Base-by-base conservation (phyloP, 164 flowering plant species). In the Macadamia integrifolia region DNA sequence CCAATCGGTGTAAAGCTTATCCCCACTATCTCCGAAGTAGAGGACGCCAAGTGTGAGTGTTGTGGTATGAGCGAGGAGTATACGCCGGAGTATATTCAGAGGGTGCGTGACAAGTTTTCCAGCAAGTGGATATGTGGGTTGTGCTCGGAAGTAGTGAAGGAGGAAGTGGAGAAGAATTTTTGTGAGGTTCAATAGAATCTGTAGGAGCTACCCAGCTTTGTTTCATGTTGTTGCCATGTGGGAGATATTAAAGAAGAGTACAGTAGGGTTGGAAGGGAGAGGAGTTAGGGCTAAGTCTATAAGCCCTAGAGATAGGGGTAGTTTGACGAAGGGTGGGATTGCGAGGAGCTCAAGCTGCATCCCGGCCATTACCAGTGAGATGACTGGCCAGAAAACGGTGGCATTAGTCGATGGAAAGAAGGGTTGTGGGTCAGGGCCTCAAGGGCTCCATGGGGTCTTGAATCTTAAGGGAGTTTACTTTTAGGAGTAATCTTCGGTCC, bases 341-440 rank as follows among this genome's bases (percentile, higher is more conserved):
- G 69, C 83, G 12, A 82, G 98, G 77, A 90, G 90, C 66, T 80
- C 96, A 0, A 92, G 96, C 66, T 92, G 98, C 72, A 88, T 92
- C 75, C 86, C 98, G 0, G 90, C 88, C 9, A 84, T 90, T 43
- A 80, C 90, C 1, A 79, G 77, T 76, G 93, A 85, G 35, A 79
- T 86, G 68, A 79, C 60, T n/a, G 75, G 79, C 63, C 76, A 66
- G 23, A 65, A 50, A 2, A 11, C 68, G 7, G 9, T 48, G 28
- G 69, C 72, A 1, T 66, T 58, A 69, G 29, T 46, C 29, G 9
- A 23, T 42, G 29, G 10, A 61, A 50, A 15, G 55, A 12, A 50
- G 17, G 17, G 13, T 14, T 50, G 55, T 14, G 13, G 3, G 12
- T 50, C 17, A 14, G 15, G 9, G 15, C 3, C 14, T 10, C 14